phyloP scores from a whole-genome alignment of 257 asterid genomes.

The Handroanthus guayacan region DNA sequence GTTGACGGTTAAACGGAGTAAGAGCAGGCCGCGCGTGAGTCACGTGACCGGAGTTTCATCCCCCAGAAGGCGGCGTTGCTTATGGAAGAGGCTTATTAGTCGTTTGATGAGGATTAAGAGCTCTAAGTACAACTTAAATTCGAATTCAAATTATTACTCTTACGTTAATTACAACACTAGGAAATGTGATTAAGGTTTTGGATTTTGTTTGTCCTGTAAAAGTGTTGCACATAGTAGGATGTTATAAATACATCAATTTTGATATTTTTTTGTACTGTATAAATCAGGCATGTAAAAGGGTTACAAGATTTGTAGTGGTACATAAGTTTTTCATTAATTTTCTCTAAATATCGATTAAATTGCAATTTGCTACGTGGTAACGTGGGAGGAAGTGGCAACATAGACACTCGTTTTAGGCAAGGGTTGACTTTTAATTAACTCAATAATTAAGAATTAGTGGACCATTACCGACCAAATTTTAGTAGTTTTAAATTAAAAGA shows the following conservation, averaged over 20 bases:
- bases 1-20: constrained; percentile 58
- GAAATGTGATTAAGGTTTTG: constrained; percentile 44
- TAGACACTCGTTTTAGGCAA: constrained; percentile 1
- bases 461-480: constrained; percentile 26
- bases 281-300: no score
- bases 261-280: neutral
- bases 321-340: neutral
- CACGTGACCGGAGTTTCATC: constrained; percentile 54
- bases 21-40: constrained; percentile 55
- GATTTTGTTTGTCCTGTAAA: constrained; percentile 30
- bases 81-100: constrained; percentile 66
- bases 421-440: constrained; percentile 37
- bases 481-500: neutral
- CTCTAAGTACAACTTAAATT: constrained; percentile 57
- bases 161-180: constrained; percentile 46
- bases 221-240: constrained; percentile 31
- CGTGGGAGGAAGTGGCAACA: constrained; percentile 42
- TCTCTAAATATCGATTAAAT: neutral
- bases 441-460: constrained; percentile 21
- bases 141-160: constrained; percentile 71
- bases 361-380: constrained; percentile 12
- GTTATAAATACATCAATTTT: constrained; percentile 43
- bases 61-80: constrained; percentile 69
- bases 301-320: neutral
- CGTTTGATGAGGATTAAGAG: constrained; percentile 60